Percentiles rank a stretch among this genome's conserved stretches.
These are phyloP conservation scores for Pyropia yezoensis DNA, from an alignment of 23 red algal species.

Conservation along the genomic window DNA sequence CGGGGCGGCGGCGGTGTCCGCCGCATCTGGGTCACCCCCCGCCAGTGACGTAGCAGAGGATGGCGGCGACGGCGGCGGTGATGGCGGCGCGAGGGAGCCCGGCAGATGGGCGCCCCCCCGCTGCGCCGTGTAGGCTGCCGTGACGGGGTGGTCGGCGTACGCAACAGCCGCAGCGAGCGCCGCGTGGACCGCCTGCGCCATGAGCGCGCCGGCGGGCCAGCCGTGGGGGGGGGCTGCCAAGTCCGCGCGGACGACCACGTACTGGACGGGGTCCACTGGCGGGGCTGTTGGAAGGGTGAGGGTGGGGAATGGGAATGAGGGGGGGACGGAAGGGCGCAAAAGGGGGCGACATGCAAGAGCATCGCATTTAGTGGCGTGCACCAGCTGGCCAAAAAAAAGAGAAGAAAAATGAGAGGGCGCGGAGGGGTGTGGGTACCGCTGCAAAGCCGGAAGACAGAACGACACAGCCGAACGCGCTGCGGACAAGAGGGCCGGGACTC, in stretches of 20 bases:
- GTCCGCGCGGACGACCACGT: slow-evolving; percentile 88
- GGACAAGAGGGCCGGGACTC: too few species aligned
- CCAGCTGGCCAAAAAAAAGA: too few species aligned
- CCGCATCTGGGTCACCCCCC: neutral
- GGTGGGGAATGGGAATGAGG: neutral
- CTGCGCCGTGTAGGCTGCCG: slow-evolving; percentile 33
- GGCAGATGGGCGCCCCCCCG: neutral
- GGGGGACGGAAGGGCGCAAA: too few species aligned
- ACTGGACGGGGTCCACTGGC: slow-evolving; percentile 40
- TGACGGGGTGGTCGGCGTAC: slow-evolving; percentile 8
- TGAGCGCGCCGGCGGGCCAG: slow-evolving; percentile 81
- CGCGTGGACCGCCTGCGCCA: slow-evolving; percentile 92
- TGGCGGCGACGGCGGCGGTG: neutral
- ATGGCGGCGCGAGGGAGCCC: neutral
- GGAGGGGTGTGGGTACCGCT: too few species aligned
- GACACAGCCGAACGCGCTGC: too few species aligned
- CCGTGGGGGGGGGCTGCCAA: slow-evolving; percentile 14
- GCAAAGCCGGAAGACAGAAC: too few species aligned
- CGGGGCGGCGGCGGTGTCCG: neutral
- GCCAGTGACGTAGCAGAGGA: neutral
- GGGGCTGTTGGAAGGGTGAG: neutral
- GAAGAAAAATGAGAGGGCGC: too few species aligned
- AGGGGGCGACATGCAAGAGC: too few species aligned
- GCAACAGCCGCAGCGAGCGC: slow-evolving; percentile 67
- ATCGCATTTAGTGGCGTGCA: too few species aligned